Conservation (phyloP, 1,284 basidiomycete genomes). For the Ceratobasidium sp. region DNA sequence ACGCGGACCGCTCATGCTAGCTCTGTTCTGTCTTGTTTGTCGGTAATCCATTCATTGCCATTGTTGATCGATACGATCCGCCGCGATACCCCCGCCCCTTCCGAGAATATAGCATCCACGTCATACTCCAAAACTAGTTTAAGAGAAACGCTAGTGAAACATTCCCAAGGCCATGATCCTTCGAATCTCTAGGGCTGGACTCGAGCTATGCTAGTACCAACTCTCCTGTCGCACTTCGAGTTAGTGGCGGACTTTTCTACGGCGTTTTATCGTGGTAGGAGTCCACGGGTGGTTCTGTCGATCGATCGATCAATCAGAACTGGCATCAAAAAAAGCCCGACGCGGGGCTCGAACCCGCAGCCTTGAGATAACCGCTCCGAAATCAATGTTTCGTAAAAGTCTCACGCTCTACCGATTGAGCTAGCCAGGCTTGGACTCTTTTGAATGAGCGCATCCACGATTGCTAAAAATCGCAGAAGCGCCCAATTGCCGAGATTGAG, state of each 20-base stretch:
- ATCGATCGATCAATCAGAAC: not conserved
- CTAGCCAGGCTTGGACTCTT: constrained; percentile 25
- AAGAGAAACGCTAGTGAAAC: not conserved
- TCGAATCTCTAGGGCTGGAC: not conserved
- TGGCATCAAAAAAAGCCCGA: constrained; percentile 24
- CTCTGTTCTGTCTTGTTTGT: not conserved
- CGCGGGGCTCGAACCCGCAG: constrained; percentile 40
- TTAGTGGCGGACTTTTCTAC: not conserved
- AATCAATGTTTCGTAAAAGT: constrained; percentile 30
- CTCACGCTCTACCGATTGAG: constrained; percentile 40
- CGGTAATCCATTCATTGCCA: not conserved
- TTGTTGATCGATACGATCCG: not conserved
- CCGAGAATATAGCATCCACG: not conserved
- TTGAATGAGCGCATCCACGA: not conserved
- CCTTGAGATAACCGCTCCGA: constrained; percentile 27
- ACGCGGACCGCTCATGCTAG: not conserved
- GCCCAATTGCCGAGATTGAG: not conserved
- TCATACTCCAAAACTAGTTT: not conserved
- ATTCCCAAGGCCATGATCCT: not conserved
- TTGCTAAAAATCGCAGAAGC: too few relatives aligned
- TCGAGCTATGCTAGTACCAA: not conserved
- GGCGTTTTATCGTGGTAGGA: not conserved
- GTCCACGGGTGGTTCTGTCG: not conserved
- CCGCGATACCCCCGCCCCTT: not conserved
- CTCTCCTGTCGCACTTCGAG: not conserved